A percentile compares a stretch with the other conserved stretches of the same genome.
Evolutionary conservation across 1,139 yeast species (phyloP).

Genomic region (Saccharomyces hybrid): DNA sequence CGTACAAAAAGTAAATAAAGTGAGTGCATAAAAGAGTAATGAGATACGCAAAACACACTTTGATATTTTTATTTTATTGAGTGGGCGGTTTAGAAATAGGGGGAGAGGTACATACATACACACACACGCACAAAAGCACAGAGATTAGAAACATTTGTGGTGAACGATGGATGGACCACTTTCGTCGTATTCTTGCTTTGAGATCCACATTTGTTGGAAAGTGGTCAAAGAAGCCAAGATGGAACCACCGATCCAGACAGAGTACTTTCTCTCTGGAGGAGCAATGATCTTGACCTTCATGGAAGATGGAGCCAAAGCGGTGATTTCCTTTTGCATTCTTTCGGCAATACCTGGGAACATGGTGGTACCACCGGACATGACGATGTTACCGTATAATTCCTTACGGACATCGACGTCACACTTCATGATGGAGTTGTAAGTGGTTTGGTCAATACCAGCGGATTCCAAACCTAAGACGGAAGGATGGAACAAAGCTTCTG

Average conservation of each 20-base stretch:
- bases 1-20: constrained; percentile 1
- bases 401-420: constrained; percentile 99
- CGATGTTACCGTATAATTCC: constrained; percentile 98
- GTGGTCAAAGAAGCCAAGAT: constrained; percentile 97
- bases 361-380: constrained; percentile 99
- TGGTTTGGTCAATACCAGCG: constrained; percentile 99
- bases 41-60: not conserved
- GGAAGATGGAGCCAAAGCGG: constrained; percentile 98
- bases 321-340: constrained; percentile 99
- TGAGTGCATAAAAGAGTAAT: not conserved
- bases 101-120: constrained; percentile 2
- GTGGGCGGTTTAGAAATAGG: not conserved
- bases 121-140: not conserved
- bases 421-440: constrained; percentile 98
- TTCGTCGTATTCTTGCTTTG: constrained; percentile 99
- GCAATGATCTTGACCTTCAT: constrained; percentile 99
- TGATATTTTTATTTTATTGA: constrained; percentile 1
- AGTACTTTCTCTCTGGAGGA: constrained; percentile 99
- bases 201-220: constrained; percentile 99
- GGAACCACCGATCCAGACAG: constrained; percentile 99
- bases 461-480: constrained; percentile 95
- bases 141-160: constrained; percentile 95
- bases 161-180: constrained; percentile 99
- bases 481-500: constrained; percentile 99
- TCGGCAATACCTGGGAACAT: constrained; percentile 99